Base-by-base conservation (phyloP, 2,329 filamentous ascomycete species). In the Colletotrichum echinochloae region DNA sequence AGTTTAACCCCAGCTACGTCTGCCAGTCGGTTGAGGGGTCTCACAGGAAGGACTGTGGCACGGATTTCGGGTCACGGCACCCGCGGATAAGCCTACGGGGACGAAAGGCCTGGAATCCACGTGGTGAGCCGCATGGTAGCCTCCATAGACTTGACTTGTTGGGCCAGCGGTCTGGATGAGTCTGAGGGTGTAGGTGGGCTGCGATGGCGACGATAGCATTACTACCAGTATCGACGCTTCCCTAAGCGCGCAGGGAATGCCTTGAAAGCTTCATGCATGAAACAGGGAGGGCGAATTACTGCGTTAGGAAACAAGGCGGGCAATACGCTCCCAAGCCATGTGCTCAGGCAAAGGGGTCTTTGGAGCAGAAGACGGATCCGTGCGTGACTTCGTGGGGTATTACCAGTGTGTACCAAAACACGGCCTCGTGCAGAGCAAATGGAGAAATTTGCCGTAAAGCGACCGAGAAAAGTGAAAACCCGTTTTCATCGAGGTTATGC, bases 51-150 rank as follows among this genome's bases (percentile, higher is more conserved):
- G 81, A 1, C 73, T 82, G 54, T 77, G 81, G 12, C 81, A 83
- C 72, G 82, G 81, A 4, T 80, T 83, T 66, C 75, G 82, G 4
- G 80, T 83, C 72, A 83, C 82, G 1, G 82, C 80, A 2, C 73
- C 81, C 46, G 82, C 75, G 2, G 81, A 83, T 61, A 75, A 75
- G 66, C 81, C 81, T 2, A 76, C 77, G 7, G 82, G 81, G 1
- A 80, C 82, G 0, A 72, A 79, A 55, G 81, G 80, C 3, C 64
- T 83, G 18, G 76, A 80, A 74, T 79, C 79, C 16, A 75, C 76
- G 28, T 83, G 81, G 81, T 79, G 44, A 52, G 60, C 30, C 6
- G 63, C 52, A 69, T 63, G 26, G 49, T 14, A 49, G 51, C 41
- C 54, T 52, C 57, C 44, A 51, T 16, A 49, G 18, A 55, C 35